Conservation (phyloP, 352 stramenopile species). For the Stramenopiles sp. region DNA sequence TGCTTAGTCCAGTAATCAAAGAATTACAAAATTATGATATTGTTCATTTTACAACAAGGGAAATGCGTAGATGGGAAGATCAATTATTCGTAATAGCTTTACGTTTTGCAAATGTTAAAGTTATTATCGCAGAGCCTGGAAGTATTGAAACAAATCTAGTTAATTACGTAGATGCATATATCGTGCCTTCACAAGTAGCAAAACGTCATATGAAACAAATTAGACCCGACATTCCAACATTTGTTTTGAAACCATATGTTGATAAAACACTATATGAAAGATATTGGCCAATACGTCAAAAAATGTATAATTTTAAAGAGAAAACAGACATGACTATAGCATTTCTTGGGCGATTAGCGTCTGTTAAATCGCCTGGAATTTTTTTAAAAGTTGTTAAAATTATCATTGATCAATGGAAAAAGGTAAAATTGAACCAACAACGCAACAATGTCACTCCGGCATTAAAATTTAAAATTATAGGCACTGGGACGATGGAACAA, state of each 20-base stretch:
- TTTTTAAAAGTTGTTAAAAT: not conserved
- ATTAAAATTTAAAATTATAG: not conserved
- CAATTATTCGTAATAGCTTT: not conserved
- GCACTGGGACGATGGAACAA: not conserved
- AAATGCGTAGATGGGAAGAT: not conserved
- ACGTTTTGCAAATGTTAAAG: not conserved
- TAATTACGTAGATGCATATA: not conserved
- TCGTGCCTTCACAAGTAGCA: not conserved
- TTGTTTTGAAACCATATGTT: not conserved
- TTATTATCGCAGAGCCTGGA: not conserved
- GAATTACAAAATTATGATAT: not conserved
- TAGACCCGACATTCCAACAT: not conserved
- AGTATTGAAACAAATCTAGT: not conserved
- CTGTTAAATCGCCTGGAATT: not conserved
- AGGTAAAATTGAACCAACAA: not conserved
- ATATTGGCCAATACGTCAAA: not conserved
- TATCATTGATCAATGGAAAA: not conserved
- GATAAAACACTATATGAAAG: not conserved
- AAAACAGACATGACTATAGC: not conserved
- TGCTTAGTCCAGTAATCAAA: not conserved
- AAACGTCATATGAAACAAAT: not conserved
- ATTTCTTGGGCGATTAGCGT: not conserved
- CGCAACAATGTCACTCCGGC: not conserved
- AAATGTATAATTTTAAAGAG: not conserved
- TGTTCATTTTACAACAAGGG: not conserved